These are phyloP conservation scores for Eucalyptus fibrosa DNA, from an alignment of 345 rosid genomes.

Conservation along the genomic window DNA sequence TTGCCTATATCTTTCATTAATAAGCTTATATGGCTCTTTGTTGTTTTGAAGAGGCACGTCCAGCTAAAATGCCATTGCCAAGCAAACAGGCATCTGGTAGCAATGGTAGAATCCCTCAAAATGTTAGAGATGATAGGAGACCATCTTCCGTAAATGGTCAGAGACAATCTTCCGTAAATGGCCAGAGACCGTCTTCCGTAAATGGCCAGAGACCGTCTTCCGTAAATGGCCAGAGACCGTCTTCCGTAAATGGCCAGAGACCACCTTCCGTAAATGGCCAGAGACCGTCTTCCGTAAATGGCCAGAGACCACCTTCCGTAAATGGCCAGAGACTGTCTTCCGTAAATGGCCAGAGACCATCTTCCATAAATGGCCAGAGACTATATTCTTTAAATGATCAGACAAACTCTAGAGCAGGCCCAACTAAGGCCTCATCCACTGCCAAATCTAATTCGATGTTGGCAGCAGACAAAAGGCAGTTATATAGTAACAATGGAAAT, in stretches of 20 bases:
- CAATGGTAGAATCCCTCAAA: constrained; percentile 28
- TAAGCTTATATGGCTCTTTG: constrained; percentile 57
- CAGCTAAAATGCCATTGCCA: constrained; percentile 36
- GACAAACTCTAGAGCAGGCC: constrained; percentile 16
- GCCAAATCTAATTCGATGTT: constrained; percentile 7
- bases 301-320: neutral
- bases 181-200: neutral
- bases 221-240: neutral
- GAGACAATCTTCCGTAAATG: neutral
- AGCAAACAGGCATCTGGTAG: constrained; percentile 29
- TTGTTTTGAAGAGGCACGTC: constrained; percentile 69
- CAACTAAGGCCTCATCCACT: constrained; percentile 24
- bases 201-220: neutral
- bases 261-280: neutral
- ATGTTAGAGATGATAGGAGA: constrained; percentile 37
- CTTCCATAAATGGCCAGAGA: neutral
- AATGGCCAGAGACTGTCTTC: neutral
- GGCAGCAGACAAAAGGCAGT: constrained; percentile 38
- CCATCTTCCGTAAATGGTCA: neutral
- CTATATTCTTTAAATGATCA: constrained; percentile 9
- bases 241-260: constrained; percentile 6
- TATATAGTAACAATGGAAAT: constrained; percentile 21
- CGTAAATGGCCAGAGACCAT: neutral
- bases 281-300: neutral
- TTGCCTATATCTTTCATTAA: neutral